phyloP scores from a whole-genome alignment of 176 grass and related monocot species.

The Canna indica region DNA sequence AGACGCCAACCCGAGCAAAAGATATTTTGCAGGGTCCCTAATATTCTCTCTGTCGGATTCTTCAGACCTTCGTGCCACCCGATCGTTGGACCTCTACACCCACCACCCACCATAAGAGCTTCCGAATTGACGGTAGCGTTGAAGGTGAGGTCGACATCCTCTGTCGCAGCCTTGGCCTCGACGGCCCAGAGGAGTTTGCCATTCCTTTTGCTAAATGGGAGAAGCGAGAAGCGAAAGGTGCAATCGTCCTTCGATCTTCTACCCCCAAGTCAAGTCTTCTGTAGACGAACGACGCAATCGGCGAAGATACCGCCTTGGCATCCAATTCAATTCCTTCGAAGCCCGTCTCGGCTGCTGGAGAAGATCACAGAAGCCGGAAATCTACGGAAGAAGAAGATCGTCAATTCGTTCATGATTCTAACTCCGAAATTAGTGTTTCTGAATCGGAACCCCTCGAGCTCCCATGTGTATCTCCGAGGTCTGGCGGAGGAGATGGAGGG shows the following conservation, averaged over 20 bases:
- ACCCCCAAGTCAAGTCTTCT: conserved; percentile 29
- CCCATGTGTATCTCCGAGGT: conserved; percentile 35
- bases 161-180: conserved; percentile 63
- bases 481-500: conserved; percentile 39
- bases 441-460: background rate
- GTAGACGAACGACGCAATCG: background rate
- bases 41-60: too few species aligned
- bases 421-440: background rate
- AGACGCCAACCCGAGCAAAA: too few species aligned
- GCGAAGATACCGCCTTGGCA: conserved; percentile 10
- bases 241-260: conserved; percentile 59
- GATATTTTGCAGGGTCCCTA: too few species aligned
- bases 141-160: conserved; percentile 81
- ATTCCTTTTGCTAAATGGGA: conserved; percentile 64
- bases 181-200: conserved; percentile 76
- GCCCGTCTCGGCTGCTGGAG: too few species aligned
- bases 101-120: conserved; percentile 42
- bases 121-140: conserved; percentile 74
- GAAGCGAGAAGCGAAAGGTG: conserved; percentile 55
- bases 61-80: conserved; percentile 29
- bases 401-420: background rate
- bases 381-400: background rate
- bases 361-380: background rate
- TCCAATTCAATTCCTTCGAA: conserved; percentile 7
- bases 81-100: conserved; percentile 52